Percentiles rank a stretch among this genome's conserved stretches.
phyloP scores from a whole-genome alignment of 176 grass and related monocot species.

The Oryza punctata region DNA sequence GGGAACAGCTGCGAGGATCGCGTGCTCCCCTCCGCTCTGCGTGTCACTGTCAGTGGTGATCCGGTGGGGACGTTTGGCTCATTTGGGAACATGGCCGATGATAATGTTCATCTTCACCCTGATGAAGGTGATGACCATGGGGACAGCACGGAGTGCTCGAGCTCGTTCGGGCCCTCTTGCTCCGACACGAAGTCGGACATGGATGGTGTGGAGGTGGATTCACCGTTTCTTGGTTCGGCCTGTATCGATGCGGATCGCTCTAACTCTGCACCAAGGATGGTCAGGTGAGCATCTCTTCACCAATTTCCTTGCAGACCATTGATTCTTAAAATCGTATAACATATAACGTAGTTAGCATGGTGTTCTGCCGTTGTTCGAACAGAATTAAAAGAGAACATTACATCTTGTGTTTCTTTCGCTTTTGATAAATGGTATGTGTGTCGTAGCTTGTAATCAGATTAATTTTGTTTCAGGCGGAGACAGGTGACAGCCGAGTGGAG shows the following conservation, averaged over 20 bases:
- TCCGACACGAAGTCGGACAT: slow-evolving; percentile 40
- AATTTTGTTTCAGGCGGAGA: slow-evolving; percentile 60
- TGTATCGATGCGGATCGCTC: slow-evolving; percentile 1
- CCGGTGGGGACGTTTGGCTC: background rate
- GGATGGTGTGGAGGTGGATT: slow-evolving; percentile 58
- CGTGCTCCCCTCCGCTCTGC: background rate
- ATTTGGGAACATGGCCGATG: background rate
- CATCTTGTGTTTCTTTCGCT: background rate
- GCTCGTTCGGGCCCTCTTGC: slow-evolving; percentile 71
- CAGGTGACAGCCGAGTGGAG: slow-evolving; percentile 71
- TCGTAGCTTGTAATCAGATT: background rate
- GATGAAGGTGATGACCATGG: slow-evolving; percentile 34
- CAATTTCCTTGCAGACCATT: background rate
- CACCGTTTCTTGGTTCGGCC: slow-evolving; percentile 29
- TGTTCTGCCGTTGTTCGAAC: background rate
- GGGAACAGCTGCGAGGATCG: background rate
- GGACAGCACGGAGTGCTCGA: slow-evolving; percentile 72
- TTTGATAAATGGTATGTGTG: background rate
- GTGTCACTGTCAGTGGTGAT: background rate
- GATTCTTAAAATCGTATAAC: background rate
- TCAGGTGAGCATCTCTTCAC: slow-evolving; percentile 48
- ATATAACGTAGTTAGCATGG: background rate
- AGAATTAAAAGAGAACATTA: background rate
- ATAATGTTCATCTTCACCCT: background rate
- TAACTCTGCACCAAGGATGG: slow-evolving; percentile 12